Conservation (phyloP, 257 asterid species). For the Solanum appendiculatum region DNA sequence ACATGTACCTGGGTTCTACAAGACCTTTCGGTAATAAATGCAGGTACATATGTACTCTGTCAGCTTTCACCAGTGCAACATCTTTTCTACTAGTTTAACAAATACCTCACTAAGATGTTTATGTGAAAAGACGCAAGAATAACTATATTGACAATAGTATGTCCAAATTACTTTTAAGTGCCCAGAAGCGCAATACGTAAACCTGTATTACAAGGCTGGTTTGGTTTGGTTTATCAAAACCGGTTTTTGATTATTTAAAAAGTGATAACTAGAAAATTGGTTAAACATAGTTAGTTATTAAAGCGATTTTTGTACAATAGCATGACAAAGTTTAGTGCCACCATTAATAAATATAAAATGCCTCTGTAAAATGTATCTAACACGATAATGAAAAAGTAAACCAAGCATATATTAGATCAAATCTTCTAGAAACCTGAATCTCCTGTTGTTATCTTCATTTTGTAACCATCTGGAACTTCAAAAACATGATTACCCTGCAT, state of each 20-base stretch:
- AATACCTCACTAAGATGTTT: neutral
- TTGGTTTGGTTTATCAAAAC: neutral
- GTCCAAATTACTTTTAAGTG: neutral
- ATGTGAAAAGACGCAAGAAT: neutral
- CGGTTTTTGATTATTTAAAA: neutral
- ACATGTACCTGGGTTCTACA: neutral
- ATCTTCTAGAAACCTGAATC: conserved; percentile 44
- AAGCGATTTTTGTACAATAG: neutral
- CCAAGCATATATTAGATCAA: neutral
- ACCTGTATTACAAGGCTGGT: neutral
- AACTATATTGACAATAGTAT: neutral
- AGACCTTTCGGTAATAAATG: neutral
- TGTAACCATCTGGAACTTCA: conserved; percentile 92
- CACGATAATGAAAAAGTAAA: neutral
- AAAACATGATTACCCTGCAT: conserved; percentile 79
- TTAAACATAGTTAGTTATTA: neutral
- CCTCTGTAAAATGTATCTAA: neutral
- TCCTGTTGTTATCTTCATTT: conserved; percentile 61
- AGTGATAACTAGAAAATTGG: neutral
- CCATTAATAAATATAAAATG: neutral
- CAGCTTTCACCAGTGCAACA: neutral
- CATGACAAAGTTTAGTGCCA: neutral
- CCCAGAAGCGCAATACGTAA: neutral
- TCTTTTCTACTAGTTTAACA: neutral
- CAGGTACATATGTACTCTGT: neutral